A percentile compares a stretch with the other conserved stretches of the same genome.
Evolutionary conservation across 2,329 filamentous ascomycete genomes (phyloP).

Genomic region (Pseudogymnoascus sp.): DNA sequence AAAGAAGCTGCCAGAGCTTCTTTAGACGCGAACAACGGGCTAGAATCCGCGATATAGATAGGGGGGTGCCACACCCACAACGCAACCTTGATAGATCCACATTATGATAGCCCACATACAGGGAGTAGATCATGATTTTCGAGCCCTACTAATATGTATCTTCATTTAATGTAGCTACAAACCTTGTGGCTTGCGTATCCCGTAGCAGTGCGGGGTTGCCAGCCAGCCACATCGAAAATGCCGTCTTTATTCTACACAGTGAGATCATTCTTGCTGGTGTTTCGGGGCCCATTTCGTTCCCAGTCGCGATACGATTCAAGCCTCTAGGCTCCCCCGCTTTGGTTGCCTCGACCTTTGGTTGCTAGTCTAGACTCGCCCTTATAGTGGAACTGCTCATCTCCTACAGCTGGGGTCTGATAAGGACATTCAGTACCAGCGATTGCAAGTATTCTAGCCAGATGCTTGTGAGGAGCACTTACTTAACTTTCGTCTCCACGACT

Average conservation of each 20-base stretch:
- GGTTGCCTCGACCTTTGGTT: background rate
- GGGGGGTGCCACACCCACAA: background rate
- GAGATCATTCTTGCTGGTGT: background rate
- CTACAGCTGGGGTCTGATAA: background rate
- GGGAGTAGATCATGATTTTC: slow-evolving; percentile 1
- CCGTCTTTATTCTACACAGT: background rate
- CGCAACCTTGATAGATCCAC: background rate
- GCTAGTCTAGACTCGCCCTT: background rate
- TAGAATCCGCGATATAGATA: background rate
- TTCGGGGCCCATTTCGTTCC: background rate
- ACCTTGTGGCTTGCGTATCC: background rate
- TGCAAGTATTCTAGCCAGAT: background rate
- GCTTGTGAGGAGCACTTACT: background rate
- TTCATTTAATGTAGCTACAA: background rate
- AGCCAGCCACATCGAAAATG: background rate
- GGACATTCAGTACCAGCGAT: background rate
- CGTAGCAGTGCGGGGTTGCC: background rate
- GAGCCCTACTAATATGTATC: background rate
- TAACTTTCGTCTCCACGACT: background rate
- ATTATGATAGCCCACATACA: background rate
- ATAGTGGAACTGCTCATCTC: background rate
- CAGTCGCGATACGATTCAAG: background rate
- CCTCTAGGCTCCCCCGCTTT: background rate
- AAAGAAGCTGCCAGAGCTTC: background rate
- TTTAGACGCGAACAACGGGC: background rate